These are phyloP conservation scores for Drosera spatulata DNA, from an alignment of 179 eudicot species.

Conservation along the genomic window DNA sequence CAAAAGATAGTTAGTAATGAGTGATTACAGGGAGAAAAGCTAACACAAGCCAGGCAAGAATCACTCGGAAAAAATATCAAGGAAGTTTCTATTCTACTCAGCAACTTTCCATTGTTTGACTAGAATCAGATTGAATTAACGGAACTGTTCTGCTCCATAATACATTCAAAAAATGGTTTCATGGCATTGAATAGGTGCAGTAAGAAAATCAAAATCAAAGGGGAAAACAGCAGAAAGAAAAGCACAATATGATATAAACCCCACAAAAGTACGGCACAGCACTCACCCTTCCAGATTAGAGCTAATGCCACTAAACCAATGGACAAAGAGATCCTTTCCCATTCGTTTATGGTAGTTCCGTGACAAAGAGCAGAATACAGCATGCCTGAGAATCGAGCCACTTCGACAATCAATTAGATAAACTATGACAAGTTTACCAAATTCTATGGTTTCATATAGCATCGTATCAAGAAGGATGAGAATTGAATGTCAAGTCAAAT, in stretches of 20 bases:
- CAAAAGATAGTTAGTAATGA: too few species aligned
- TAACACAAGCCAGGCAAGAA: too few species aligned
- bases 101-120: too few species aligned
- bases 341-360: constrained; percentile 43
- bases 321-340: constrained; percentile 45
- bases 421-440: neutral
- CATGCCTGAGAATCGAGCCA: constrained; percentile 53
- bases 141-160: too few species aligned
- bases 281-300: constrained; percentile 69
- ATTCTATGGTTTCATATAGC: neutral
- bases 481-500: neutral
- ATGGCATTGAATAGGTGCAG: neutral
- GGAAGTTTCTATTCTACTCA: too few species aligned
- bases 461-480: neutral
- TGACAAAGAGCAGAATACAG: constrained; percentile 57
- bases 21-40: too few species aligned
- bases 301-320: constrained; percentile 82
- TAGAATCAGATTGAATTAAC: too few species aligned
- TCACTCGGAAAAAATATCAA: too few species aligned
- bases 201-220: neutral
- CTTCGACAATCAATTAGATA: constrained; percentile 4
- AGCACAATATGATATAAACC: neutral
- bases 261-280: neutral
- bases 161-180: neutral
- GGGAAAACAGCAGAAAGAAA: neutral